A percentile compares a stretch with the other conserved stretches of the same genome.
phyloP scores from a whole-genome alignment of 768 basidiomycete genomes.

The Agaricus blazei region DNA sequence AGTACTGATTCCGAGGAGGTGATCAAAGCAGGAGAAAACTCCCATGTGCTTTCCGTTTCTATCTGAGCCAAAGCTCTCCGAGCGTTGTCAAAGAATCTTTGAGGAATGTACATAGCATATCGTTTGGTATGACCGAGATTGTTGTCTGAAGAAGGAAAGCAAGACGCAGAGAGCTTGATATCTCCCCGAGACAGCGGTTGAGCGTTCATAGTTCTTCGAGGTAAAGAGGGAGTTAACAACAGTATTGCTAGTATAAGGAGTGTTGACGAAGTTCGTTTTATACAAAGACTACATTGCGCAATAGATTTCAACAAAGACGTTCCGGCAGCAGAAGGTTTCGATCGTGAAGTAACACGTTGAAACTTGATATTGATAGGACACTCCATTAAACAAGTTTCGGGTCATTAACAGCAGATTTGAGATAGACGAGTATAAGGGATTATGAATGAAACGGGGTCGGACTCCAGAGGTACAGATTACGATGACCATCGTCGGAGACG shows the following conservation, averaged over 20 bases:
- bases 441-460: too few species aligned
- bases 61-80: conserved; percentile 11
- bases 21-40: conserved; percentile 24
- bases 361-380: too few species aligned
- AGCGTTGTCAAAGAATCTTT: conserved; percentile 13
- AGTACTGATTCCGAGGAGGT: conserved; percentile 19
- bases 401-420: too few species aligned
- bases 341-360: too few species aligned
- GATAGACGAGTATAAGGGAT: too few species aligned
- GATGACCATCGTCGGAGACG: too few species aligned
- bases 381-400: too few species aligned
- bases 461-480: too few species aligned
- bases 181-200: neutral
- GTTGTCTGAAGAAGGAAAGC: neutral
- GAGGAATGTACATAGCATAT: conserved; percentile 29
- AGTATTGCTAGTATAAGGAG: neutral
- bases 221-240: neutral
- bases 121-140: conserved; percentile 20
- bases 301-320: too few species aligned
- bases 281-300: too few species aligned
- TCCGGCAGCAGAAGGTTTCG: too few species aligned
- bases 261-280: too few species aligned
- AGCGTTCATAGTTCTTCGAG: neutral
- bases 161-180: neutral
- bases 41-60: conserved; percentile 32